Percentiles rank a stretch among this genome's conserved stretches.
These are phyloP conservation scores for Moniliella sp. DNA, from an alignment of 1,284 basidiomycete species.

Conservation along the genomic window DNA sequence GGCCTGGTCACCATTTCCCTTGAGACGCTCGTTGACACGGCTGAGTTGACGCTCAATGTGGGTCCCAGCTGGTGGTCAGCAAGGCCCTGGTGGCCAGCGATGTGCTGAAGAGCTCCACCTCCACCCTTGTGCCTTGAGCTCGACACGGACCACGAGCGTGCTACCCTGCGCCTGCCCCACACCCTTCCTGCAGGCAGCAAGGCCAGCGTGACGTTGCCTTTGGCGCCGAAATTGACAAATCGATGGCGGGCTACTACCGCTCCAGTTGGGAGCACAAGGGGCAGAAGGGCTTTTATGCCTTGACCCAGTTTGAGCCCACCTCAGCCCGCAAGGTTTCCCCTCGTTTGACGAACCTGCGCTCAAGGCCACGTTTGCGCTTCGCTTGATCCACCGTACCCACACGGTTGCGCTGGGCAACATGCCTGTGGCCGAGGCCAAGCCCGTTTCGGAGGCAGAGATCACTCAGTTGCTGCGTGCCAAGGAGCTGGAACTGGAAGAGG, in stretches of 20 bases:
- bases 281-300: conserved; percentile 33
- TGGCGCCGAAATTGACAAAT: conserved; percentile 18
- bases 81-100: conserved; percentile 47
- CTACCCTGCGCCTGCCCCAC: conserved; percentile 14
- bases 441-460: conserved; percentile 12
- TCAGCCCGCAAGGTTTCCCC: conserved; percentile 46
- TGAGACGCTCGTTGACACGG: conserved; percentile 48
- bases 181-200: conserved; percentile 18
- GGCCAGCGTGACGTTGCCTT: conserved; percentile 19
- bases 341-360: conserved; percentile 78
- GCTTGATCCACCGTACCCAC: conserved; percentile 60
- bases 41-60: conserved; percentile 27
- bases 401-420: conserved; percentile 55
- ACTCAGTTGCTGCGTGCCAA: conserved; percentile 38
- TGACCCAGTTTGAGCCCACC: conserved; percentile 48
- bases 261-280: conserved; percentile 34
- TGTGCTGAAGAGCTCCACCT: conserved; percentile 42
- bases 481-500: conserved; percentile 43
- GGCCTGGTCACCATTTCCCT: conserved; percentile 63
- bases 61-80: conserved; percentile 47
- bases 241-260: conserved; percentile 35
- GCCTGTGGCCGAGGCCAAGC: conserved; percentile 33
- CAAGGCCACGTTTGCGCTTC: conserved; percentile 65
- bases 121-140: conserved; percentile 39
- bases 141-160: conserved; percentile 21